Base-by-base conservation (phyloP, 2,329 filamentous ascomycete genomes). In the Neonectria ditissima region DNA sequence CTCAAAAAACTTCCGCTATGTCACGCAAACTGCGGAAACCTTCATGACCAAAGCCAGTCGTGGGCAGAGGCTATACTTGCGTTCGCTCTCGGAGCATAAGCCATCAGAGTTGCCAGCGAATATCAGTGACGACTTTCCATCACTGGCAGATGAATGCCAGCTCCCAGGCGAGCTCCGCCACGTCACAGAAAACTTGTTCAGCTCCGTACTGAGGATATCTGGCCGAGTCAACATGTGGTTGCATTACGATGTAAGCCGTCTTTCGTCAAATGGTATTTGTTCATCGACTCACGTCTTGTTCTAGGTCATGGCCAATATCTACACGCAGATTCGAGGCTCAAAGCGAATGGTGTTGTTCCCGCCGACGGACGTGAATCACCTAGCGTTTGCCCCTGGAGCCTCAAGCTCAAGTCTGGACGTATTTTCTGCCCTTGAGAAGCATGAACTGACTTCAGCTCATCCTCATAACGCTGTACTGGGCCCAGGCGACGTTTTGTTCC, bases 171-270 rank as follows among this genome's bases (percentile, higher is more conserved):
- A 88, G 65, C 80, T 97, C 10, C 77, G 77, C 0, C 80, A 85
- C 34, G 88, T 92, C 4, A 75, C 74, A 5, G 80, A 89, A n/a
- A 88, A 88, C 65, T 78, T 87, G 4, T 93, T 97, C 75, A 95
- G 91, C 75, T 94, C 92, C 3, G 90, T 94, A 0, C 79, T 97
- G 24, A 86, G 93, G 20, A 89, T 97, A 63, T 95, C 92, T 4
- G 92, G 92, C 1, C 87, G 87, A 2, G 91, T 95, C 11, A 91
- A 89, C 43, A 92, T 97, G 87, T 97, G 94, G 94, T 83, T 97
- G 32, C 93, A 97, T 78, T 97, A 96, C 80, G 92, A 97, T 79
- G 89, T 91, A 76, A 79, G 83, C 77, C 8, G 44, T n/a, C 28
- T 22, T 39, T 11, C n/a, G 56, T 11, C 37, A 20, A 32, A 51